Conservation (phyloP, 345 rosid species). For the Schrenkiella parvula region DNA sequence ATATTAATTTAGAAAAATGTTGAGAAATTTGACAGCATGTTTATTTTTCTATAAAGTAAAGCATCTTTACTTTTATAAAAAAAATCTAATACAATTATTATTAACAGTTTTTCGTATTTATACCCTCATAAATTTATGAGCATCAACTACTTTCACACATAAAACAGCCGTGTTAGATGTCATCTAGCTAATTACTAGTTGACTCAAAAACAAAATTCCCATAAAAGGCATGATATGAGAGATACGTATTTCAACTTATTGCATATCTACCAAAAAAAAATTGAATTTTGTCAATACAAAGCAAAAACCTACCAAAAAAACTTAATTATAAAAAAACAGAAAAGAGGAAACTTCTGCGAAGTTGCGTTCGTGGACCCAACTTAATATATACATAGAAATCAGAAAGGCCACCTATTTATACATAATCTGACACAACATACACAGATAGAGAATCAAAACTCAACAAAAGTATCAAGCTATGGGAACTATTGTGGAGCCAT, state of each 20-base stretch:
- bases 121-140: too few species aligned
- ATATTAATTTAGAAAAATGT: too few species aligned
- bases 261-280: background rate
- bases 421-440: slow-evolving; percentile 7
- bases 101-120: too few species aligned
- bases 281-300: background rate
- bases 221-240: background rate
- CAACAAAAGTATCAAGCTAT: background rate
- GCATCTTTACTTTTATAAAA: too few species aligned
- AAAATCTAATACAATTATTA: too few species aligned
- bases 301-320: slow-evolving; percentile 9
- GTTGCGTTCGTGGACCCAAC: slow-evolving; percentile 17
- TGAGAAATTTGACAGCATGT: too few species aligned
- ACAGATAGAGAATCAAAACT: slow-evolving; percentile 1
- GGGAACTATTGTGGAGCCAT: slow-evolving; percentile 40
- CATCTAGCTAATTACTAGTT: background rate
- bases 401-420: slow-evolving; percentile 23
- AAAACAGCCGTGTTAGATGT: background rate
- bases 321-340: background rate
- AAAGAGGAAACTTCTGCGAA: slow-evolving; percentile 25
- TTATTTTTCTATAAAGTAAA: too few species aligned
- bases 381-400: too few species aligned
- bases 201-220: background rate
- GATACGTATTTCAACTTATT: background rate
- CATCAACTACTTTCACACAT: background rate